Conservation (phyloP, 306 rosid genomes). For the Adenanthera pavonina region DNA sequence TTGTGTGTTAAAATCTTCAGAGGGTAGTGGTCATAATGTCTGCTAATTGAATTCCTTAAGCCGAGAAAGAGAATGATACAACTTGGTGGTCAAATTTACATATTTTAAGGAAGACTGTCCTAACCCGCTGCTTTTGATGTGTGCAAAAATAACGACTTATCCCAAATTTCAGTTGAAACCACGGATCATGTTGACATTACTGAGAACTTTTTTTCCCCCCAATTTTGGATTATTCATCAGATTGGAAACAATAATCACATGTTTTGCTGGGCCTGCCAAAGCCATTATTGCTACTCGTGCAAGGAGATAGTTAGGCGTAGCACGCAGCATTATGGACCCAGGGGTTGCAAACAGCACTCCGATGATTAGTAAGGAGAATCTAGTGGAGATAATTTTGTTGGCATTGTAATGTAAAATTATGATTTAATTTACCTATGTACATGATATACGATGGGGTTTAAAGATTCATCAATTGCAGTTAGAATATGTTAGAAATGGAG, state of each 20-base stretch:
- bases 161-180: conserved; percentile 12
- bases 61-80: neutral
- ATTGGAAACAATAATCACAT: conserved; percentile 84
- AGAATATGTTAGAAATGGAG: neutral
- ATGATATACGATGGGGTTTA: neutral
- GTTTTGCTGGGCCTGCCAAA: conserved; percentile 88
- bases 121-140: too few relatives aligned
- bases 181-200: conserved; percentile 17
- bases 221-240: conserved; percentile 54
- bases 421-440: neutral
- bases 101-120: neutral
- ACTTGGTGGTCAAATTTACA: neutral
- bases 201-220: conserved; percentile 24
- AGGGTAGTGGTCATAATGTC: neutral
- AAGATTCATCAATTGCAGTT: neutral
- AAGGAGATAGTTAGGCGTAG: conserved; percentile 68
- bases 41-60: neutral
- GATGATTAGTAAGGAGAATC: conserved; percentile 46
- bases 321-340: conserved; percentile 80
- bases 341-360: conserved; percentile 84
- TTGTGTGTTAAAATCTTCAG: neutral
- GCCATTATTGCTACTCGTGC: conserved; percentile 84
- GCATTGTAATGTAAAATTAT: neutral
- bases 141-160: neutral
- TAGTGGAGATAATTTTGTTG: neutral